A percentile compares a stretch with the other conserved stretches of the same genome.
These are phyloP conservation scores for Lablab purpureus DNA, from an alignment of 306 rosid genomes.

Conservation along the genomic window DNA sequence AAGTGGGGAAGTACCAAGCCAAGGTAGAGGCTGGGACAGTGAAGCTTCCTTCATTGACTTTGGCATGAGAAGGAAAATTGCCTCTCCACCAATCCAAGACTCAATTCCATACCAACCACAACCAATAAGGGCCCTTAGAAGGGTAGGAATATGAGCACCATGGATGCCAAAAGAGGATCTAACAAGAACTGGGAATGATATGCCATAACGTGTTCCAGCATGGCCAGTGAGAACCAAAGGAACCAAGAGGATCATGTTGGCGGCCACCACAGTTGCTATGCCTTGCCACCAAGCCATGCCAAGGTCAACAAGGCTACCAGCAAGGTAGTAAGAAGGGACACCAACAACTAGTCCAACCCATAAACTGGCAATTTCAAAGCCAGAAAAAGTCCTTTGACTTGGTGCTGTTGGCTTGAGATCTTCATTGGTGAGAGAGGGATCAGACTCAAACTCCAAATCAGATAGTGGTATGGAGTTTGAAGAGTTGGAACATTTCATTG, in stretches of 20 bases:
- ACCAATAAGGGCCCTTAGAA: conserved; percentile 81
- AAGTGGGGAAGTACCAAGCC: conserved; percentile 90
- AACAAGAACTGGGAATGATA: conserved; percentile 84
- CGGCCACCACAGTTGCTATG: conserved; percentile 74
- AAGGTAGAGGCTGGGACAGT: conserved; percentile 51
- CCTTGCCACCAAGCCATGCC: conserved; percentile 99
- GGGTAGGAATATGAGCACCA: conserved; percentile 89
- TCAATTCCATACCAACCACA: conserved; percentile 99
- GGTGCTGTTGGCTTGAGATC: conserved; percentile 79
- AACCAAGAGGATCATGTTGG: conserved; percentile 64
- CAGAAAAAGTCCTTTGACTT: conserved; percentile 64
- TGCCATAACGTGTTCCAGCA: conserved; percentile 83
- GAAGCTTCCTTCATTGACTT: conserved; percentile 53
- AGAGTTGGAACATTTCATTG: conserved; percentile 45
- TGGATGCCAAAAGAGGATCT: conserved; percentile 85
- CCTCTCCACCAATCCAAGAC: conserved; percentile 96
- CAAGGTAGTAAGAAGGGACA: conserved; percentile 88
- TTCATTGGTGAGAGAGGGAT: conserved; percentile 69
- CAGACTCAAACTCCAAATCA: conserved; percentile 39
- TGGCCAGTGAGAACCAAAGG: conserved; percentile 82
- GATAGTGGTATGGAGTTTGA: conserved; percentile 29
- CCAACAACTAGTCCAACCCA: conserved; percentile 95
- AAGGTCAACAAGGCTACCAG: conserved; percentile 88
- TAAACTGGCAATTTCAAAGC: conserved; percentile 74
- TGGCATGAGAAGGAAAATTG: conserved; percentile 80